Conservation (phyloP, 768 basidiomycete genomes). For the Phanerochaete carnosa region DNA sequence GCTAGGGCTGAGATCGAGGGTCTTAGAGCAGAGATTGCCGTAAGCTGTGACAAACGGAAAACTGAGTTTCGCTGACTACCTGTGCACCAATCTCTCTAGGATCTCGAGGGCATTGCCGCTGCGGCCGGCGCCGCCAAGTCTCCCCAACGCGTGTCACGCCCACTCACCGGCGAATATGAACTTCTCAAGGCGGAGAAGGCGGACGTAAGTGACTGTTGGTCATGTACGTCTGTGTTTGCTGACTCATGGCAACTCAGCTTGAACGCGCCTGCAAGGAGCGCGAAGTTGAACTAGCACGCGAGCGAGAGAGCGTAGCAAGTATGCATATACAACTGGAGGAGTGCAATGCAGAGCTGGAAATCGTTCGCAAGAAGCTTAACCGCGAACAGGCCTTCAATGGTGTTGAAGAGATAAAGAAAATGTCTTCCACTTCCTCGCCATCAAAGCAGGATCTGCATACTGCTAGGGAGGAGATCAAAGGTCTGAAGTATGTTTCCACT, state of each 20-base stretch:
- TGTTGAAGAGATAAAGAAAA: conserved; percentile 28
- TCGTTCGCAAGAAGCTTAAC: conserved; percentile 53
- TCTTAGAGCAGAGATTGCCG: conserved; percentile 68
- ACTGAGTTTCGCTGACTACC: neutral
- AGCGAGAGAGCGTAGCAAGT: conserved; percentile 28
- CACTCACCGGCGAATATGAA: conserved; percentile 4
- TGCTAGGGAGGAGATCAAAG: conserved; percentile 67
- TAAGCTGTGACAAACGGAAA: conserved; percentile 36
- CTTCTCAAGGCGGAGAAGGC: conserved; percentile 18
- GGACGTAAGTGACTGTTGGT: conserved; percentile 17
- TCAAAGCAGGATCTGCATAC: conserved; percentile 51
- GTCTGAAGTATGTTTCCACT: conserved; percentile 62
- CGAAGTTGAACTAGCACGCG: conserved; percentile 28
- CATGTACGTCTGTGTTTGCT: neutral
- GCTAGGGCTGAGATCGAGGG: conserved; percentile 88
- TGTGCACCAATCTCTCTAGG: conserved; percentile 37
- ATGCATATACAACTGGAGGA: conserved; percentile 34
- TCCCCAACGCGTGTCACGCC: neutral
- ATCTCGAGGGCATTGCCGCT: conserved; percentile 59
- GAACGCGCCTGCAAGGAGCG: conserved; percentile 20
- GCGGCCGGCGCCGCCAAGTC: conserved; percentile 13
- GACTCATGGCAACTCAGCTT: neutral
- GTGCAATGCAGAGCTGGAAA: conserved; percentile 51
- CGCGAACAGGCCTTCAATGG: conserved; percentile 52
- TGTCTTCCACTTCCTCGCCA: conserved; percentile 27